phyloP scores from a whole-genome alignment of 352 stramenopile species.

The Hyphochytrium catenoides region DNA sequence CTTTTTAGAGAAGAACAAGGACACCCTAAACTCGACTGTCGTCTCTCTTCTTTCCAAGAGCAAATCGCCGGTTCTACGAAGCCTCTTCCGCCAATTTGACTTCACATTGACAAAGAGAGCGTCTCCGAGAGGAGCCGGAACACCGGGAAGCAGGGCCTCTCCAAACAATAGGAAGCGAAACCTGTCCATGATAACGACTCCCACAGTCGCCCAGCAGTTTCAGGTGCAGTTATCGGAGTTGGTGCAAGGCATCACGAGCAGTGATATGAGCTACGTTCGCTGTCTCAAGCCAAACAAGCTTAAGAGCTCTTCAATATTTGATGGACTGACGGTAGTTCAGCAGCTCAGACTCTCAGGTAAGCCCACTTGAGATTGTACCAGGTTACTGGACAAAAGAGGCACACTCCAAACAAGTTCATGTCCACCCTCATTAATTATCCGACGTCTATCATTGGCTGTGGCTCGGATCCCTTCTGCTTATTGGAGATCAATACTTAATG shows the following conservation, averaged over 20 bases:
- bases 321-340: slow-evolving; percentile 39
- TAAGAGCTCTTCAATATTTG: slow-evolving; percentile 25
- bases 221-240: slow-evolving; percentile 46
- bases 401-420: slow-evolving; percentile 10
- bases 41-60: slow-evolving; percentile 47
- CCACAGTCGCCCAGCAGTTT: slow-evolving; percentile 58
- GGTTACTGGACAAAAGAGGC: slow-evolving; percentile 40
- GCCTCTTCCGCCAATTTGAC: slow-evolving; percentile 40
- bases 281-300: slow-evolving; percentile 68
- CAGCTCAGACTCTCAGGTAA: slow-evolving; percentile 59
- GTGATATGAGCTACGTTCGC: slow-evolving; percentile 59
- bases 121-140: slow-evolving; percentile 21
- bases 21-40: slow-evolving; percentile 45
- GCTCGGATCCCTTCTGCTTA: too few relatives aligned
- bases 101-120: slow-evolving; percentile 28
- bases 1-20: slow-evolving; percentile 65
- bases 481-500: too few relatives aligned
- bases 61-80: slow-evolving; percentile 22
- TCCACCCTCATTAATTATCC: slow-evolving; percentile 14
- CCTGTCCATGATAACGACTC: too few relatives aligned
- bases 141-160: slow-evolving; percentile 25
- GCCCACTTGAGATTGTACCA: slow-evolving; percentile 35
- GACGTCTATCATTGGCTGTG: not conserved
- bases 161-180: slow-evolving; percentile 43
- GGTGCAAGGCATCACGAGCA: slow-evolving; percentile 34